These are phyloP conservation scores for Gentiana dahurica DNA, from an alignment of 257 asterid species.

Conservation along the genomic window DNA sequence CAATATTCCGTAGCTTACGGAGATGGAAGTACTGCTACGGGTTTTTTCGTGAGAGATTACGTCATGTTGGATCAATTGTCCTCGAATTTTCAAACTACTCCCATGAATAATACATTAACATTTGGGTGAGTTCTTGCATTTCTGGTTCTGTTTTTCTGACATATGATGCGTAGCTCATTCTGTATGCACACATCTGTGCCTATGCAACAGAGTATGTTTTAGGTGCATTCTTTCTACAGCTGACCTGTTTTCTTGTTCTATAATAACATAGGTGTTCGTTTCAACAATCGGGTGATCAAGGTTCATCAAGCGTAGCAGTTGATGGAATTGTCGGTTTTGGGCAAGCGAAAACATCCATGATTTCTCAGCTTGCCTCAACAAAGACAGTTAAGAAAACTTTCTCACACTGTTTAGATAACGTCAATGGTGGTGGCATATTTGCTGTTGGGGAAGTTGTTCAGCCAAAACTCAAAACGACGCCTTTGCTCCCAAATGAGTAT, in stretches of 20 bases:
- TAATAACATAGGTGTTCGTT: constrained; percentile 64
- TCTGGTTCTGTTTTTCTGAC: too few relatives aligned
- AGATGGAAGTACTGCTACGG: constrained; percentile 84
- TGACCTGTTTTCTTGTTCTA: constrained; percentile 24
- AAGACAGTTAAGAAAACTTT: constrained; percentile 67
- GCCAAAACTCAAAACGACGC: constrained; percentile 70
- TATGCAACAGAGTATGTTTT: too few relatives aligned
- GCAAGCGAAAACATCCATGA: constrained; percentile 81
- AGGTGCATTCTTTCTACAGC: constrained; percentile 13
- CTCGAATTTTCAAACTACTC: constrained; percentile 59
- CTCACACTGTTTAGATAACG: constrained; percentile 90
- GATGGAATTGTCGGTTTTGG: constrained; percentile 98
- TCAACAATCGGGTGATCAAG: constrained; percentile 79
- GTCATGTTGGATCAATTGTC: constrained; percentile 64
- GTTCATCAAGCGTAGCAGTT: constrained; percentile 76
- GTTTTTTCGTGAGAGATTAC: constrained; percentile 67
- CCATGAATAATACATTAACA: constrained; percentile 69
- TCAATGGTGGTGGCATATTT: constrained; percentile 87
- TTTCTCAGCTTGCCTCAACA: constrained; percentile 84
- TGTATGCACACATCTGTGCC: too few relatives aligned
- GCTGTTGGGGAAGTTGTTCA: constrained; percentile 88
- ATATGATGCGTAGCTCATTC: too few relatives aligned
- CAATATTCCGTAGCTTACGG: constrained; percentile 81
- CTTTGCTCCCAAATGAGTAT: constrained; percentile 66
- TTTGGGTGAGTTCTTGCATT: constrained; percentile 65